phyloP scores from a whole-genome alignment of 352 stramenopile genomes.

The Pythium rhizo-oryzae region DNA sequence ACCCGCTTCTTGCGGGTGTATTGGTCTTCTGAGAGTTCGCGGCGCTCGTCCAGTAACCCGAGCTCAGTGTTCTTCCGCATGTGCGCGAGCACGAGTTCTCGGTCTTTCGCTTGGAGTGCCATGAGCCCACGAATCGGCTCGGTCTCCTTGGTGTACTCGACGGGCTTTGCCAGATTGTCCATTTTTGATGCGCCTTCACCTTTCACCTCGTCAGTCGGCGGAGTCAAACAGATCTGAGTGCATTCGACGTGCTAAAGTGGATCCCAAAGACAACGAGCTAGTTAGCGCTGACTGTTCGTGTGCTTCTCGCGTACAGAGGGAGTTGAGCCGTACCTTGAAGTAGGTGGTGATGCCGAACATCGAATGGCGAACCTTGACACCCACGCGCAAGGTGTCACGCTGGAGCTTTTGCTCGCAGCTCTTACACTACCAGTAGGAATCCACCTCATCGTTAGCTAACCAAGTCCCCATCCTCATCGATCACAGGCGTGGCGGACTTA shows the following conservation, averaged over 20 bases:
- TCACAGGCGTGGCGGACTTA: conserved; percentile 20
- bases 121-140: conserved; percentile 57
- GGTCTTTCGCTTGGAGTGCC: conserved; percentile 42
- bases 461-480: neutral
- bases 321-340: conserved; percentile 57
- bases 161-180: conserved; percentile 1
- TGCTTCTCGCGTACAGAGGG: neutral
- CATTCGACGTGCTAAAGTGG: conserved; percentile 42
- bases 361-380: conserved; percentile 67
- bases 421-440: conserved; percentile 55
- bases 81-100: conserved; percentile 50
- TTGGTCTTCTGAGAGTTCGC: conserved; percentile 66
- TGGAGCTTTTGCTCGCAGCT: conserved; percentile 69
- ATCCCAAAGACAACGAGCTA: neutral
- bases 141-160: conserved; percentile 16
- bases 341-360: conserved; percentile 83
- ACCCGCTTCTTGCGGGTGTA: conserved; percentile 74
- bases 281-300: no score
- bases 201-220: neutral
- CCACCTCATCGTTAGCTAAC: neutral
- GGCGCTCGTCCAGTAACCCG: conserved; percentile 67
- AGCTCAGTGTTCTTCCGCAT: conserved; percentile 59
- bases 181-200: neutral
- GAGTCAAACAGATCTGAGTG: conserved; percentile 44
- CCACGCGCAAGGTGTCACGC: conserved; percentile 49